These are phyloP conservation scores for Ascosphaera pollenicola DNA, from an alignment of 2,329 filamentous ascomycete species.

Conservation along the genomic window DNA sequence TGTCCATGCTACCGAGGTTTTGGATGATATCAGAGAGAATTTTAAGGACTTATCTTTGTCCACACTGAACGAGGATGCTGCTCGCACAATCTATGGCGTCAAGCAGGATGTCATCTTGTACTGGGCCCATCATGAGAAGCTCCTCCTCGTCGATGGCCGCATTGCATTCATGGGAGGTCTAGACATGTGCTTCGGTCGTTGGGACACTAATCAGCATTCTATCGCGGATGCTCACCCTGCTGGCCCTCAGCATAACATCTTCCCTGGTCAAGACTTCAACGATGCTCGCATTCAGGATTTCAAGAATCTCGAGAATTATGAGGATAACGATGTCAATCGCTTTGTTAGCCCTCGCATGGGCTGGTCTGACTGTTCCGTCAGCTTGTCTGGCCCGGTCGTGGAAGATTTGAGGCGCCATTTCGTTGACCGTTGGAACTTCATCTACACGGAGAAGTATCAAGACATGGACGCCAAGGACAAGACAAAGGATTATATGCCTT, in stretches of 20 bases:
- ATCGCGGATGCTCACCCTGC: conserved; percentile 74
- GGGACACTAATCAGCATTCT: conserved; percentile 71
- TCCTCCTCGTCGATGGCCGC: conserved; percentile 81
- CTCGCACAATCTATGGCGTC: conserved; percentile 64
- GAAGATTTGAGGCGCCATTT: conserved; percentile 95
- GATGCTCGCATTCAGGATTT: conserved; percentile 97
- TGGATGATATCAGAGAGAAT: not conserved
- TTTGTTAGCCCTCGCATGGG: conserved; percentile 87
- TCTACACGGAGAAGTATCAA: conserved; percentile 80
- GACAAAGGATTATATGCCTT: conserved; percentile 50
- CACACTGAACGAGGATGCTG: conserved; percentile 46
- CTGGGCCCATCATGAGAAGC: conserved; percentile 96
- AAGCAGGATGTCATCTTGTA: conserved; percentile 79
- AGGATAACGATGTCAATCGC: conserved; percentile 79
- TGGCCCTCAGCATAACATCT: conserved; percentile 52
- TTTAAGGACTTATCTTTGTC: conserved; percentile 15
- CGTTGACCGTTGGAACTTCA: conserved; percentile 84
- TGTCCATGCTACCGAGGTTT: conserved; percentile 2
- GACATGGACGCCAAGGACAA: conserved; percentile 56
- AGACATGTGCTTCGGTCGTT: conserved; percentile 87
- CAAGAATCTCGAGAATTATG: conserved; percentile 75
- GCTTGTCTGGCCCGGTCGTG: conserved; percentile 66
- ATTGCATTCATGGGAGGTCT: conserved; percentile 85
- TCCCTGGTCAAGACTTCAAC: conserved; percentile 94
- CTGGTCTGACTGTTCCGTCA: conserved; percentile 94